Conservation (phyloP, 331 rosid species). For the Acacia pycnantha region DNA sequence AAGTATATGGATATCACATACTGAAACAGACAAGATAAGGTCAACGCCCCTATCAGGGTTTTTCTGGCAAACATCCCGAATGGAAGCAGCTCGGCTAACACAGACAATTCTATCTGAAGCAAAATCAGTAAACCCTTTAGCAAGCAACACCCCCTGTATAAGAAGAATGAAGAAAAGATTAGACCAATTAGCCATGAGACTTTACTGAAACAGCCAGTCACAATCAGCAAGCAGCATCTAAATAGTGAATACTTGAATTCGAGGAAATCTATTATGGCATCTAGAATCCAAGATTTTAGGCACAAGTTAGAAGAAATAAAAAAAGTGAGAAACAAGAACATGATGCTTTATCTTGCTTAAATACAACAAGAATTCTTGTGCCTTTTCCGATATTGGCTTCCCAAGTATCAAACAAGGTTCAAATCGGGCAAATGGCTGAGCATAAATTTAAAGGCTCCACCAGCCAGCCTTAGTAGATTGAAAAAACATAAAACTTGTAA, state of each 20-base stretch:
- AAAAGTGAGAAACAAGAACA: background rate
- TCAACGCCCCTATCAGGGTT: constrained; percentile 95
- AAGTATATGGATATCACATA: constrained; percentile 34
- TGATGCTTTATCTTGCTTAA: background rate
- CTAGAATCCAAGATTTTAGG: background rate
- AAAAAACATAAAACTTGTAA: constrained; percentile 4
- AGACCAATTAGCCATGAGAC: constrained; percentile 22
- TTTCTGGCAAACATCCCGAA: constrained; percentile 89
- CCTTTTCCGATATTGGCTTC: constrained; percentile 12
- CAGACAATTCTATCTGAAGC: constrained; percentile 63
- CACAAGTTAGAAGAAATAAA: background rate
- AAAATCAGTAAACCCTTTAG: constrained; percentile 63
- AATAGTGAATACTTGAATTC: constrained; percentile 6
- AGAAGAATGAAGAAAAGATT: constrained; percentile 27
- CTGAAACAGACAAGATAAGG: constrained; percentile 93
- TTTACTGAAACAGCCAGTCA: constrained; percentile 11
- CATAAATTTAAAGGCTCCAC: constrained; percentile 7
- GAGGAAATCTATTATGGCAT: background rate
- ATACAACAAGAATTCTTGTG: background rate
- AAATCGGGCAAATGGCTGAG: background rate
- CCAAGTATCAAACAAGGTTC: background rate
- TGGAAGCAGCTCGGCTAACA: constrained; percentile 83
- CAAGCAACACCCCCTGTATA: constrained; percentile 67
- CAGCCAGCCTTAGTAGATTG: constrained; percentile 23
- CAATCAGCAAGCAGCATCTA: constrained; percentile 18